These are phyloP conservation scores for Zoysia matrella DNA, from an alignment of 202 grass and related monocot genomes.

Conservation along the genomic window DNA sequence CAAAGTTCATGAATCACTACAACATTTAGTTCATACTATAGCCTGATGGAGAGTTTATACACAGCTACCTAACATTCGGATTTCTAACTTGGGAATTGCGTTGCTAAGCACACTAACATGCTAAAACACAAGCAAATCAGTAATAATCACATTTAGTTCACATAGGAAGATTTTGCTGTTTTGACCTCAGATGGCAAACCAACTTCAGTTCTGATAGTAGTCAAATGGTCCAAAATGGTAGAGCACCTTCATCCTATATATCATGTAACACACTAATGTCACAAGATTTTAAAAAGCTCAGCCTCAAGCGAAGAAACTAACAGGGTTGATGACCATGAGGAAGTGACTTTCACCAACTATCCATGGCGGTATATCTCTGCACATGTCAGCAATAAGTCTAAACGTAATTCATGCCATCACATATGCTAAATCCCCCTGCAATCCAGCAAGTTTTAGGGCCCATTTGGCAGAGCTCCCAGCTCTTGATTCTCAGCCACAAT, in stretches of 20 bases:
- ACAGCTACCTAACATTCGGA: background rate
- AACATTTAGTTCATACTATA: background rate
- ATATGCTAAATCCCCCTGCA: conserved; percentile 12
- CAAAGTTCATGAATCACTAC: conserved; percentile 9
- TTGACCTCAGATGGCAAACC: background rate
- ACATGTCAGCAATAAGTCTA: background rate
- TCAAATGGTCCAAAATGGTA: conserved; percentile 26
- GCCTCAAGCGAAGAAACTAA: conserved; percentile 18
- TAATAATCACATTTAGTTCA: conserved; percentile 13
- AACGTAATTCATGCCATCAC: background rate
- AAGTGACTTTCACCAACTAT: background rate
- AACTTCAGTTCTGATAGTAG: background rate
- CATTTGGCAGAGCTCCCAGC: too few species aligned
- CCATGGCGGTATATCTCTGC: background rate
- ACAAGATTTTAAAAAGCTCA: background rate
- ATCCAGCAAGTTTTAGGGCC: background rate
- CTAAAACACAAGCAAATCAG: background rate
- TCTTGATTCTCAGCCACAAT: too few species aligned
- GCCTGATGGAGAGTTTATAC: background rate
- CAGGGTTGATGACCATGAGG: background rate
- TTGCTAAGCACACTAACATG: background rate
- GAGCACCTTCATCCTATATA: background rate
- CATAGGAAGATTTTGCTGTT: background rate
- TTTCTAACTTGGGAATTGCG: background rate
- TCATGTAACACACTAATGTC: background rate